Percentiles rank a stretch among this genome's conserved stretches.
Evolutionary conservation across 306 rosid genomes (phyloP).

Genomic region (Ormosia semicastrata): DNA sequence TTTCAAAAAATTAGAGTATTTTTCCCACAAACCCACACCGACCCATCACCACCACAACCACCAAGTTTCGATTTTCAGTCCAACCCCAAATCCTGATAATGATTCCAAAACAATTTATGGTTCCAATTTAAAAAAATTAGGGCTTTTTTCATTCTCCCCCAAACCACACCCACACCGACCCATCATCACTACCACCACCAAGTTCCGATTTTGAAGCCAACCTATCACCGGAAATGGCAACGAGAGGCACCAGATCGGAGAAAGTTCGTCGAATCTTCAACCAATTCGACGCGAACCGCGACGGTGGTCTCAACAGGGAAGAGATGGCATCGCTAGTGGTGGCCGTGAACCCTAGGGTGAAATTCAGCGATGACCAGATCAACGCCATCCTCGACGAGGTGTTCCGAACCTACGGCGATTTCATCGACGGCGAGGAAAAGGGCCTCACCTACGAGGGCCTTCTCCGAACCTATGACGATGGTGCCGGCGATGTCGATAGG

Average conservation of each 20-base stretch:
- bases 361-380: conserved; percentile 97
- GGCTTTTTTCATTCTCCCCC: neutral
- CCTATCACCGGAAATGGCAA: conserved; percentile 54
- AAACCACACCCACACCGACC: conserved; percentile 2
- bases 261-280: conserved; percentile 87
- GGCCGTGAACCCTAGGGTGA: conserved; percentile 98
- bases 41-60: neutral
- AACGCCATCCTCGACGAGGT: conserved; percentile 97
- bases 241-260: conserved; percentile 98
- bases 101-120: conserved; percentile 24
- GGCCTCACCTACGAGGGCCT: conserved; percentile 92
- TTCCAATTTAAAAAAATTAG: conserved; percentile 30
- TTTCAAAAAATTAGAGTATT: neutral
- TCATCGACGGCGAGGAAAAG: conserved; percentile 82
- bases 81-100: conserved; percentile 13
- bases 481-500: conserved; percentile 96
- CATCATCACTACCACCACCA: neutral
- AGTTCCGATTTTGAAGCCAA: conserved; percentile 13
- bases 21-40: too few species aligned
- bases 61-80: neutral
- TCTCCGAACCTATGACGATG: conserved; percentile 91
- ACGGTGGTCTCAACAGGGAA: conserved; percentile 85
- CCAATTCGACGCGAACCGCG: conserved; percentile 79
- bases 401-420: conserved; percentile 81
- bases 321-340: conserved; percentile 98